Percentiles rank a stretch among this genome's conserved stretches.
phyloP scores from a whole-genome alignment of 345 rosid genomes.

The Lepidium africanum region DNA sequence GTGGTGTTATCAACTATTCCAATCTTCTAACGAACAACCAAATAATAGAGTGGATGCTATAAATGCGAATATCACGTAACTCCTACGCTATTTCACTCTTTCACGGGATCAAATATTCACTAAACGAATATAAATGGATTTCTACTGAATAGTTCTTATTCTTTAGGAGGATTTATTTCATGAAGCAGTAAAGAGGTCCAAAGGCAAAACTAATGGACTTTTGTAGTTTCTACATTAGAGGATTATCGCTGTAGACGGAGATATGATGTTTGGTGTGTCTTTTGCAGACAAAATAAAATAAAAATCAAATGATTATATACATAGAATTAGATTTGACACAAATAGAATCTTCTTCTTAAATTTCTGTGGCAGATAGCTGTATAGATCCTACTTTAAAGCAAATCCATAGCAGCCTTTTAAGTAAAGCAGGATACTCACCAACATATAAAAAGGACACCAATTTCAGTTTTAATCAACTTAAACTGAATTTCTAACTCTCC shows the following conservation, averaged over 20 bases:
- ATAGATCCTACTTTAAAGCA: slow-evolving; percentile 23
- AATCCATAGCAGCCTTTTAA: slow-evolving; percentile 18
- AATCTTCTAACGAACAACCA: not conserved
- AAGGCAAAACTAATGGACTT: too few relatives aligned
- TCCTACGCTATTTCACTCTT: not conserved
- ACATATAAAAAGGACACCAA: slow-evolving; percentile 1
- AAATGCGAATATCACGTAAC: not conserved
- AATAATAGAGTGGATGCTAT: not conserved
- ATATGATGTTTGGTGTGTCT: too few relatives aligned
- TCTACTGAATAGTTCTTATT: too few relatives aligned
- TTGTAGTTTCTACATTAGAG: too few relatives aligned
- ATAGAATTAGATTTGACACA: not conserved
- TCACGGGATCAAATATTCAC: not conserved
- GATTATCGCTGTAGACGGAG: too few relatives aligned
- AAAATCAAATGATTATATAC: too few relatives aligned
- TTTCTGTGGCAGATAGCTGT: not conserved
- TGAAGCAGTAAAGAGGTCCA: too few relatives aligned
- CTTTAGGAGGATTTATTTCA: too few relatives aligned
- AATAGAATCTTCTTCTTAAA: not conserved
- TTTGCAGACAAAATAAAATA: too few relatives aligned
- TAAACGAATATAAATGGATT: too few relatives aligned
- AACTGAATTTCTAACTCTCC: not conserved
- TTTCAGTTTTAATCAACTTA: not conserved
- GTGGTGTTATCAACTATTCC: not conserved
- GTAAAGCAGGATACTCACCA: slow-evolving; percentile 25